These are phyloP conservation scores for Gaeumannomyces sp. DNA, from an alignment of 2,329 filamentous ascomycete species.

Conservation along the genomic window DNA sequence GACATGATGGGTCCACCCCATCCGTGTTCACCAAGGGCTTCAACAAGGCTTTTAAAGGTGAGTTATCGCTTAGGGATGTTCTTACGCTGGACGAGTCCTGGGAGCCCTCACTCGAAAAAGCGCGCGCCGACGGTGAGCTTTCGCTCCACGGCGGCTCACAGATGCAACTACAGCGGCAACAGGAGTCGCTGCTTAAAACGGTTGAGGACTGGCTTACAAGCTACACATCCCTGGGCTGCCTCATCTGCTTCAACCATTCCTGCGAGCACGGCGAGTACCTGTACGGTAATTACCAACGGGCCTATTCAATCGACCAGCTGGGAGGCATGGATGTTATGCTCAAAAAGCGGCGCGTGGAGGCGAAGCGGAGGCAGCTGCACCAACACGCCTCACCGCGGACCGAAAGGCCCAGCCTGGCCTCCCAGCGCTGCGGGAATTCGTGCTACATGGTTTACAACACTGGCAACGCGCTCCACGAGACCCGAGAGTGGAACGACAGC, in stretches of 20 bases:
- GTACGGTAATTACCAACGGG: conserved; percentile 43
- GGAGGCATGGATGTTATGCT: conserved; percentile 15
- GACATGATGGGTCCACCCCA: too few species aligned
- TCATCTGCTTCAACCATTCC: conserved; percentile 54
- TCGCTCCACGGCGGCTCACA: too few species aligned
- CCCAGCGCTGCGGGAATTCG: background rate
- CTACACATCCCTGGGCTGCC: conserved; percentile 49
- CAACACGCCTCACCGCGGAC: conserved; percentile 17
- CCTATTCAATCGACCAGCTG: conserved; percentile 41
- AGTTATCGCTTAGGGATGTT: too few species aligned
- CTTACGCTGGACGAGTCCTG: too few species aligned
- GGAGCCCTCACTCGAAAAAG: too few species aligned
- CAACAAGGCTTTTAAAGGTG: too few species aligned
- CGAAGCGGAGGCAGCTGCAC: conserved; percentile 23
- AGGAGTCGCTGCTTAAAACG: conserved; percentile 22
- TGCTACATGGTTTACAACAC: conserved; percentile 35
- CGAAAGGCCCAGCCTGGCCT: conserved; percentile 14
- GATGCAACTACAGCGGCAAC: too few species aligned
- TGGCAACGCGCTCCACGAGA: conserved; percentile 24
- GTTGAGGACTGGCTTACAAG: conserved; percentile 46
- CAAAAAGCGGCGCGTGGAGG: conserved; percentile 16
- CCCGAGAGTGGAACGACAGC: conserved; percentile 40
- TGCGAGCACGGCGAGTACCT: conserved; percentile 58
- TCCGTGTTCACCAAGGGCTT: too few species aligned
- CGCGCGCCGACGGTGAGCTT: too few species aligned